Evolutionary conservation across 2,329 filamentous ascomycete genomes (phyloP), one percentile per base, ranked within the genome.

Genomic region (Monilinia aucupariae): DNA sequence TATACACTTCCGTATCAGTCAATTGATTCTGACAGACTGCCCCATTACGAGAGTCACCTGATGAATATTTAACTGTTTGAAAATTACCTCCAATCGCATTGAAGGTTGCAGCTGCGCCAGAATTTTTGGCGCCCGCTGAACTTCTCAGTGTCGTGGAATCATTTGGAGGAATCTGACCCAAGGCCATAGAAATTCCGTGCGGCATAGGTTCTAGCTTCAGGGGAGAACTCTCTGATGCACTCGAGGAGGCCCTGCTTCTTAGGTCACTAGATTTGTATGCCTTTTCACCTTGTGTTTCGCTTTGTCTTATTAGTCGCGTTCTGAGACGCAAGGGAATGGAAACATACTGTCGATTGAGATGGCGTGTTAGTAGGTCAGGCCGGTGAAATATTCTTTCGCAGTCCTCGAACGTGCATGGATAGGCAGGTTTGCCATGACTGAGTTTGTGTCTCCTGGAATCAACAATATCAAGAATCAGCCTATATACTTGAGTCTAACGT

Each of bases 371-470:
- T 13, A 87, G 74, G 71, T 87, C 85, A 52, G 80, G 78, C 61
- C 85, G 79, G 67, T 85, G 80, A 66, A 87, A 87, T 17, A 78
- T 76, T 65, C 80, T 81, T 47, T 80, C 82, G 71, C 85, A 87
- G 47, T 81, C 79, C 20, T 79, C 77, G 62, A 80, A 77, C 3
- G 73, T 76, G 65, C 85, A 87, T 45, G 74, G 74, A 68, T 80
- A 79, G 50, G 78, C 77, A 32, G 85, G 82, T 59, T 78, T 80
- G 62, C 80, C 77, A 71, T 87, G 84, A 68, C 82, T 85, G 47
- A 85, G 74, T 71, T 86, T 81, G 72, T 87, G 84, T 61, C 84
- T 82, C 69, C 84, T 85, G 37, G 17, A 58, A 50, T 51, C 1
- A 12, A 30, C 13, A 56, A 50, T 1, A 55, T 49, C 51, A 41